Base-by-base conservation (phyloP, 2,329 filamentous ascomycete genomes). In the Arachnomyces sp. region DNA sequence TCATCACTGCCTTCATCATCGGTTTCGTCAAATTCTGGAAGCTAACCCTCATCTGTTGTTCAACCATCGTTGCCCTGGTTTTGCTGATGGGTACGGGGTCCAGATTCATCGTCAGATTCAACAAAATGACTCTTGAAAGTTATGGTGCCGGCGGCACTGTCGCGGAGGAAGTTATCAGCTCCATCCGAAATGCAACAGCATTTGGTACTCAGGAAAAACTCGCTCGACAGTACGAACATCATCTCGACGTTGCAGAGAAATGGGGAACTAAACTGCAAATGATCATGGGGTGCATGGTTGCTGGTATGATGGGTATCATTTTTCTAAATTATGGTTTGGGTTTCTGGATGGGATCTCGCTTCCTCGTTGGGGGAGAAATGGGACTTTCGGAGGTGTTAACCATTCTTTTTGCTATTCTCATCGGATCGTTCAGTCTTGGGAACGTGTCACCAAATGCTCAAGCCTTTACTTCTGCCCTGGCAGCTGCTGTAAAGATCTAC, bases 21-120 rank as follows among this genome's bases (percentile, higher is more conserved):
- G 87, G 84, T 2, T 96, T 94, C 59, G 65, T 90, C 62, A 84
- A 85, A 55, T 93, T 84, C 63, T 95, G 90, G 85, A 94, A 92
- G 63, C 70, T 96, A 48, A 92, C 92, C 0, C 67, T 95, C 38
- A 95, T 98, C 50, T 74, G 94, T 30, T 74, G 79, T 16, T 90
- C 84, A 0, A 87, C 84, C 1, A 80, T 96, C 46, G 68, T 90
- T 32, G 84, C 87, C 2, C 77, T 96, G 36, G 63, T 86, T n/a
- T 46, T 84, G 11, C 73, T 82, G 49, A 92, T 93, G 80, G 85
- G 81, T 33, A 66, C 70, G 37, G 79, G 83, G 11, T 85, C 83
- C 3, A 68, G 65, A 2, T 84, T 87, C 54, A 82, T 94, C 52
- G 71, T 94, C 57, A 86, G 81, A 59, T 90, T 76, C 62, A 89